Percentiles rank a stretch among this genome's conserved stretches.
These are phyloP conservation scores for Aspergillus vadensis DNA, from an alignment of 2,329 filamentous ascomycete genomes.

Conservation along the genomic window DNA sequence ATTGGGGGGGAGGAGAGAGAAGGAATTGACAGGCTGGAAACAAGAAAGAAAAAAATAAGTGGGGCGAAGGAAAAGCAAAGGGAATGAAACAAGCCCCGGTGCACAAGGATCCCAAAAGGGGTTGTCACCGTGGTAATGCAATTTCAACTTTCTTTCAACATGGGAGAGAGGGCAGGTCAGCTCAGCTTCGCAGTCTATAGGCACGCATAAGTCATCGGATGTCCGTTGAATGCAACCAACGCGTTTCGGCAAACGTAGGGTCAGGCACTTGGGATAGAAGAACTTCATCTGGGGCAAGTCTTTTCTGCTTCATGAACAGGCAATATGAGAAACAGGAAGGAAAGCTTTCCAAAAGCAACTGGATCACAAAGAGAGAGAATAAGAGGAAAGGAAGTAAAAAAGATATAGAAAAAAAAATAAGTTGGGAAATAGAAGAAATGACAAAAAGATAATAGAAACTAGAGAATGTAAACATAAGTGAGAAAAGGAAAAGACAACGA, in stretches of 20 bases:
- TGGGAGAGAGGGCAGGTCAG: neutral
- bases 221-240: neutral
- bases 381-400: neutral
- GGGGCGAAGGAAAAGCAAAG: neutral
- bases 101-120: neutral
- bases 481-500: conserved; percentile 3
- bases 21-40: neutral
- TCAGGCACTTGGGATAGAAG: neutral
- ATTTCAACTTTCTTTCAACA: conserved; percentile 5
- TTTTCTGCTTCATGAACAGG: neutral
- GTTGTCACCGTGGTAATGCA: neutral
- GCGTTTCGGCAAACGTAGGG: neutral
- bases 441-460: conserved; percentile 1
- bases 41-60: neutral
- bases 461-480: neutral
- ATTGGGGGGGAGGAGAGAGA: neutral
- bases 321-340: neutral
- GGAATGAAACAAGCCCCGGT: neutral
- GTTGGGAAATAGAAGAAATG: conserved; percentile 4
- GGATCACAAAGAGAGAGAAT: neutral
- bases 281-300: neutral
- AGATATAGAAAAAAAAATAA: conserved; percentile 10
- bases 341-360: too few relatives aligned
- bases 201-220: neutral
- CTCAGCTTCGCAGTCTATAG: conserved; percentile 4